Evolutionary conservation across 2,329 filamentous ascomycete genomes (phyloP), one percentile per base, ranked within the genome.

Genomic region (Lomentospora prolificans): DNA sequence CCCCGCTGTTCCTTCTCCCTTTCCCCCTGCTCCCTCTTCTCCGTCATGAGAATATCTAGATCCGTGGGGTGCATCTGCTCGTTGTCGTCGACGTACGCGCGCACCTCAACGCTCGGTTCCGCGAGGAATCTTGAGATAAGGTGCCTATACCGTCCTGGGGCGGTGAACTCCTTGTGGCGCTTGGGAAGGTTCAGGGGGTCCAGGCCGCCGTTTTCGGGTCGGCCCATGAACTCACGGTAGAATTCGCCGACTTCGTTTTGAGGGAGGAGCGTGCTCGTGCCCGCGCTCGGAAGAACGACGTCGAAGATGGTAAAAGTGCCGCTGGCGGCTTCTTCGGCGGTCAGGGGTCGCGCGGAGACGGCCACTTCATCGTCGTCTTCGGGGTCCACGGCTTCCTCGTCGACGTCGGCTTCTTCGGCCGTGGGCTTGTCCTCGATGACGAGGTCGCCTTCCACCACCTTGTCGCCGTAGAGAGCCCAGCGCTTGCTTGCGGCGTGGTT

Each of bases 31-130:
- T 58, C 24, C 8, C 64, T 61, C 57, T 71, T 69, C 31, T 71
- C 68, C 33, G 72, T 71, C 58, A 75, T 74, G 58, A 92, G 71
- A 53, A 78, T 72, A 62, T 96, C 89, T 57, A 94, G 65, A 68
- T 99, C 94, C 0, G 94, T 99, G 58, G 87, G 81, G 3, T 95
- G 86, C 71, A 97, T 84, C 71, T 97, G 91, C 71, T 95, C 84
- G 31, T 86, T 81, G 30, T 86, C 82, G 27, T 84, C 78, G 3
- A 66, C 65, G 66, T 96, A 97, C 4, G 75, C 71, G 64, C 80
- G 84, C 9, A 96, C 80, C 57, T 89, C 81, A 57, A 84, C 86
- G 9, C 77, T 80, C 6, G 89, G 80, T 6, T 76, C 70, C 2
- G 81, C 79, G 51, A 84, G 75, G 64, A 90, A 89, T 22, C 79